These are phyloP conservation scores for Sutorius eximius DNA, from an alignment of 1,284 basidiomycete genomes.

Conservation along the genomic window DNA sequence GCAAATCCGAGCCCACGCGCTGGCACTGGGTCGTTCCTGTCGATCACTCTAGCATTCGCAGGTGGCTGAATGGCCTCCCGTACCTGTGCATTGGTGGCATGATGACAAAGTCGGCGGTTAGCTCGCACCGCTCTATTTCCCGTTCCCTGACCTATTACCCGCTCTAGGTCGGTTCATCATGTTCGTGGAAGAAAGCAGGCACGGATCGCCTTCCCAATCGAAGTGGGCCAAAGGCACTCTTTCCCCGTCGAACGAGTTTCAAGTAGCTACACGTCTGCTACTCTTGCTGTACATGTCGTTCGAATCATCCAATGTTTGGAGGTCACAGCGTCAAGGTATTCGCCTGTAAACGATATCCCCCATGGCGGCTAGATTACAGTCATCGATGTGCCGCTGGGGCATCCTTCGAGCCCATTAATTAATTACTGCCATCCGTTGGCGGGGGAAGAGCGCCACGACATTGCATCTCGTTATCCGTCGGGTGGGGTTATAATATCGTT, in stretches of 20 bases:
- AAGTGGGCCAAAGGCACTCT: neutral
- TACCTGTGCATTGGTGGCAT: neutral
- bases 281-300: too few species aligned
- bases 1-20: neutral
- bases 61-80: neutral
- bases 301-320: neutral
- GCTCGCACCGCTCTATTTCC: neutral
- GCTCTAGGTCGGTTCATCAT: too few species aligned
- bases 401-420: constrained; percentile 1
- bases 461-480: neutral
- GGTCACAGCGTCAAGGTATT: neutral
- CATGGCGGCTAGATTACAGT: too few species aligned
- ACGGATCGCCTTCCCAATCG: neutral
- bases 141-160: neutral
- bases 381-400: too few species aligned
- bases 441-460: neutral
- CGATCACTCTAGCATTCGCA: neutral
- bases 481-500: too few species aligned
- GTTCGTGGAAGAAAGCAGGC: too few species aligned
- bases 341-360: neutral
- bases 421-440: neutral
- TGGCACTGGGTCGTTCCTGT: neutral
- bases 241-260: neutral
- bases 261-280: neutral
- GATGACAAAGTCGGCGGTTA: neutral